Evolutionary conservation across 2,329 filamentous ascomycete species (phyloP), one percentile per base, ranked within the genome.

Genomic region (Curvularia lunata): DNA sequence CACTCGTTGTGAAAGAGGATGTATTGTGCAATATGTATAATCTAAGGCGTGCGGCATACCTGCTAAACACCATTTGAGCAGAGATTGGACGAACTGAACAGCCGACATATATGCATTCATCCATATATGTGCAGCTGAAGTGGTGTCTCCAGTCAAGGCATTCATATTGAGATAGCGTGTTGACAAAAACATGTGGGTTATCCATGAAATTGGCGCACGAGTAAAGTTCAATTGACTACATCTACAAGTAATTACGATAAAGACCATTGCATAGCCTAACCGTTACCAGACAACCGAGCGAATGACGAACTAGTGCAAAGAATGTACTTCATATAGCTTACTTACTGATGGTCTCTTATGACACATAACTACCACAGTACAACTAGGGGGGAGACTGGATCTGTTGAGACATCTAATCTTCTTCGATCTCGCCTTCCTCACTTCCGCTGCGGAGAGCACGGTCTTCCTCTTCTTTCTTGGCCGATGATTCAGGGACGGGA

Each of bases 371-470:
- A 47, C 4, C 47, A 27, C 23, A n/a, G 5, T 16, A 21, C 27
- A 50, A 21, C 19, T 6, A 28, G 32, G 9, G 50, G 50, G 27
- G 50, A 57, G 48, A 49, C 30, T 50, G 45, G 37, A 50, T 18
- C 27, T 53, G 28, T 23, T 42, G 56, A 57, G 48, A 59, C 48
- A 53, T 52, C 66, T 80, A 81, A 58, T 81, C 77, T 82, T 98
- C 93, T 78, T 97, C 95, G 69, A 99, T 98, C 81, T 99, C 95
- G 51, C 95, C 95, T 78, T 99, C 95, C 79, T 99, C 95, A 72
- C 93, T 97, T 52, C 95, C 95, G 58, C 91, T 94, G 70, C 91
- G 88, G 54, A 92, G 82, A 54, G 83, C 81, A 50, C 86, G 82
- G 61, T 90, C 87, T 64, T 90, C 87, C 58, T 85, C 80, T 55